These are phyloP conservation scores for Flueggea neowawraea DNA, from an alignment of 441 rosid genomes.

Conservation along the genomic window DNA sequence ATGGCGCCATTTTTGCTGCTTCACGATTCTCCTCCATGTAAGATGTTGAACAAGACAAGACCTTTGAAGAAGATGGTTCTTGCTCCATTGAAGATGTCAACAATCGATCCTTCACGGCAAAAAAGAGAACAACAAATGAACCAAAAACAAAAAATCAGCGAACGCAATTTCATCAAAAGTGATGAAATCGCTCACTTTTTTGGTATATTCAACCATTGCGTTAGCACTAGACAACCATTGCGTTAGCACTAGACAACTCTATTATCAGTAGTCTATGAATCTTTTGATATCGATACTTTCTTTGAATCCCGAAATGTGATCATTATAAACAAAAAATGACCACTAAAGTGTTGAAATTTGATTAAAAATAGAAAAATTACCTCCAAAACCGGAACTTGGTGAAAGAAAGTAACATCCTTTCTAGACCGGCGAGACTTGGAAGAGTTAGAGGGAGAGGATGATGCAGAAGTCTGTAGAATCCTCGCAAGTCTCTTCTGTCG, in stretches of 20 bases:
- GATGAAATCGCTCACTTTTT: too few species aligned
- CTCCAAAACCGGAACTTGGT: constrained; percentile 23
- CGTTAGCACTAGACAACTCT: too few species aligned
- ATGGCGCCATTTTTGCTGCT: constrained; percentile 19
- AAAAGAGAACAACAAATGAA: background rate
- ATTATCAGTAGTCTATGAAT: too few species aligned
- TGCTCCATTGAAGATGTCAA: constrained; percentile 37
- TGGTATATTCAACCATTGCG: too few species aligned
- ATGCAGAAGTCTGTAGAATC: constrained; percentile 49
- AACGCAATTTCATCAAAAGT: background rate
- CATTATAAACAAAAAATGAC: too few species aligned
- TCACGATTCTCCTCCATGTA: constrained; percentile 16
- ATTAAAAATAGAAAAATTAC: constrained; percentile 18
- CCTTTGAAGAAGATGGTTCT: constrained; percentile 28
- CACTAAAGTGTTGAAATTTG: too few species aligned
- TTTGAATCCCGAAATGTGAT: too few species aligned
- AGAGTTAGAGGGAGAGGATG: constrained; percentile 22
- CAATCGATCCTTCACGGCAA: constrained; percentile 21
- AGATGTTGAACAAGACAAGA: constrained; percentile 23
- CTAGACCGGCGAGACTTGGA: constrained; percentile 21
- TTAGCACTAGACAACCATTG: too few species aligned
- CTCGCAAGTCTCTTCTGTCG: constrained; percentile 79
- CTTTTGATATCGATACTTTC: too few species aligned
- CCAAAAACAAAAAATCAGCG: background rate
- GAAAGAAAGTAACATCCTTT: constrained; percentile 22